Evolutionary conservation across 208 protist genomes (phyloP), one percentile per base, ranked within the genome.

Genomic region (Leishmania martiniquensis): DNA sequence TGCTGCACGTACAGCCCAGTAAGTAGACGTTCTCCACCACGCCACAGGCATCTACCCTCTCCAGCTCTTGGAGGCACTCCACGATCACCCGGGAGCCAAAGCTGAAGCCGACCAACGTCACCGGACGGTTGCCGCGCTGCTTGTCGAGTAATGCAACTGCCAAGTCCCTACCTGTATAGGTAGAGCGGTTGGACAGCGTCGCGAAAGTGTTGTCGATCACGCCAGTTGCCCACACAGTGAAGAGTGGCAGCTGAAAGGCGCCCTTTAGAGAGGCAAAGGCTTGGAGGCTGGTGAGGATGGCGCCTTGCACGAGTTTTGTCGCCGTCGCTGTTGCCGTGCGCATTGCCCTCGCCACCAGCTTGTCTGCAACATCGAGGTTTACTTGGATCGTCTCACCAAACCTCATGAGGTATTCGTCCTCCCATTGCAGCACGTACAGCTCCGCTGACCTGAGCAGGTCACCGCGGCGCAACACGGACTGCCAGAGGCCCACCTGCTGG

Each of bases 21-120:
- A 98, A 77, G 81, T 93, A 96, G 45, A 92, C 94, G 76, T 96
- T 94, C 68, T 98, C 93, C 32, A 98, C 89, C 13, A 98, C 76
- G 42, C 85, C 85, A 55, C 88, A 89, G 13, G 87, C 89, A 55
- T 88, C 65, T 42, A 87, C 81, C 62, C 82, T 77, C 37, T 89
- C 71, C 49, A 98, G 85, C 85, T 92, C 91, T 7, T 72, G 71
- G 68, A 97, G 86, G 68, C 93, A 97, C 63, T 97, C 86, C 25
- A 87, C 91, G 73, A 98, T 92, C 39, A 97, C 93, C 7, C 85
- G 84, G 44, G 88, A 84, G 15, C 96, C 96, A 62, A 97, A 94
- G 80, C 92, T 94, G 79, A 95, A 97, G 54, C 94, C 96, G 47
- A 97, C 78, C 29, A 98, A 86, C 39, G 93, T 94, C 13, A 96